These are phyloP conservation scores for Blumeriella jaapii DNA, from an alignment of 2,329 filamentous ascomycete genomes.

Conservation along the genomic window DNA sequence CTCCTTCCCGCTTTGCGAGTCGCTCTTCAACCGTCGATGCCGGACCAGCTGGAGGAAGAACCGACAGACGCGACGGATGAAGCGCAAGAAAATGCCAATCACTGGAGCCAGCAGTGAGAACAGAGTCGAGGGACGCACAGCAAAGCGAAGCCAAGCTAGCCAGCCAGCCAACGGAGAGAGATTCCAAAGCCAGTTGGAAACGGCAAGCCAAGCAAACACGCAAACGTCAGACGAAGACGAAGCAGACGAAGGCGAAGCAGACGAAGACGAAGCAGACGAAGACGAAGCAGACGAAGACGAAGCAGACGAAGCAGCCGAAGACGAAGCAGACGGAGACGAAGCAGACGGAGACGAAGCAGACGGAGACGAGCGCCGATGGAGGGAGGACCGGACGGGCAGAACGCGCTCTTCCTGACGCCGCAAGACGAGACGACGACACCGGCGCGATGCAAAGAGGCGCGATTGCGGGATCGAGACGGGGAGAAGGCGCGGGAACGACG, in stretches of 20 bases:
- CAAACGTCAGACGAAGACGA: conserved; percentile 1
- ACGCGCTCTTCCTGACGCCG: neutral
- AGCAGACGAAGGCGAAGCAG: conserved; percentile 5
- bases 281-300: no score
- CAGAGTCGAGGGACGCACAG: no score
- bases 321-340: no score
- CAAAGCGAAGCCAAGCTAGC: no score
- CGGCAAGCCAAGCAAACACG: neutral
- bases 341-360: no score
- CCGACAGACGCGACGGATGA: neutral
- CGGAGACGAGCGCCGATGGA: conserved; percentile 1
- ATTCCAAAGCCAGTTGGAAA: conserved; percentile 2
- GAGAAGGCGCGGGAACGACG: no score
- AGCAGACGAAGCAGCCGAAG: no score
- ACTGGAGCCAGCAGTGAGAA: conserved; percentile 25
- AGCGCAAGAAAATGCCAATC: conserved; percentile 11
- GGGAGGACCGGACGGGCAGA: no score
- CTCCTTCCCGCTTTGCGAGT: conserved; percentile 3
- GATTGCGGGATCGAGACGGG: no score
- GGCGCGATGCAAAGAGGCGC: no score
- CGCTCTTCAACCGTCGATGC: conserved; percentile 12
- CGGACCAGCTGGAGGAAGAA: neutral
- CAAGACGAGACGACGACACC: neutral
- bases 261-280: conserved; percentile 6
- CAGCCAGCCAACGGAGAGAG: no score